Base-by-base conservation (phyloP, 257 asterid genomes). In the Solanum okadae region DNA sequence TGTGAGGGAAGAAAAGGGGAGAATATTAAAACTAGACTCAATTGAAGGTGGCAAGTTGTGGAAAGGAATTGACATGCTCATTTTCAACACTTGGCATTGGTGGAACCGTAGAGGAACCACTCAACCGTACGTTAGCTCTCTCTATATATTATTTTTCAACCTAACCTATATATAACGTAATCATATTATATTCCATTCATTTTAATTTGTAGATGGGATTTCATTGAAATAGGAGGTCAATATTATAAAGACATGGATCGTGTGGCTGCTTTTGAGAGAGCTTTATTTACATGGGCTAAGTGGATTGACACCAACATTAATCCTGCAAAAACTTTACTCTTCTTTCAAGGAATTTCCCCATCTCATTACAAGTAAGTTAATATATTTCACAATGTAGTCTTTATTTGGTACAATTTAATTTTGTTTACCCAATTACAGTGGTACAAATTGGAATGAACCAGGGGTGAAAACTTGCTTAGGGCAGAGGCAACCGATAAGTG, bases 71-170 rank as follows among this genome's bases (percentile, higher is more conserved):
- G 97, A 94, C 90, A 81, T 93, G 93, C 92, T 96, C 16, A 86
- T 94, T 61, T 96, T 95, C 97, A 96, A 96, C 84, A 95, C 99
- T 7, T 94, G 96, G 98, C 98, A 96, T 77, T 95, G 98, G 99
- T 95, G 98, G 98, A 93, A 92, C 49, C 96, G 98, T 63, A 91
- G 98, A 77, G 98, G 99, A 68, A 59, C 90, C 18, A 61, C 94
- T 14, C 99, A 96, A 89, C 96, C 98, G 98, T 42, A 42, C 49
- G 44, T 95, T 35, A 85, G 95, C 61, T 49, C 49, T 10, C 68
- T 61, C 27, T 46, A 8, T 8, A 7, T 42, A 22, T 13, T 44
- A 27, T 14, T 6, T 78, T 8, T 40, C 4, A 25, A 63, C 31
- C 6, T 63, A 63, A 44, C 52, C 12, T 63, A 63, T 11, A 42